Base-by-base conservation (phyloP, 768 basidiomycete genomes). In the Hericium erinaceus region DNA sequence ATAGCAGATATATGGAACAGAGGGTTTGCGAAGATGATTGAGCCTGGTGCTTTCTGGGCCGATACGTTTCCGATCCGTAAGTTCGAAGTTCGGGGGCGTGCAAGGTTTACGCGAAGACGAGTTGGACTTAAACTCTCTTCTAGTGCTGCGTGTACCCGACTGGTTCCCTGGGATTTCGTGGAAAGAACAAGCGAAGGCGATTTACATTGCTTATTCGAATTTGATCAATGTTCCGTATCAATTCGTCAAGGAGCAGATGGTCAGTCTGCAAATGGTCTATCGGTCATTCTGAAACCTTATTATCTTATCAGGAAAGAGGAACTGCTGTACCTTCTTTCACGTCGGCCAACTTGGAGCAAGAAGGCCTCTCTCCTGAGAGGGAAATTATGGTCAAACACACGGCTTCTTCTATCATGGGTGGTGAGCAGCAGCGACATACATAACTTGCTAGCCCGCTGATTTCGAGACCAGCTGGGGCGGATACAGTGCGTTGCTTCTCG, bases 1-100 rank as follows among this genome's bases (percentile, higher is more conserved):
- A 40, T 63, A 16, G 67, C 65, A 24, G 64, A 68, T n/a, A 53
- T 55, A 15, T 64, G 60, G 12, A 62, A 61, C 15, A 59, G 58
- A 15, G 58, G 58, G 13, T 55, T 66, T 3, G 53, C 53, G 18
- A 28, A 52, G 24, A 50, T 62, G 7, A 48, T 59, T 4, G 49
- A 49, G 1, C 61, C 61, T 4, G 60, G 61, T 39, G 52, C 55
- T 28, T 57, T 61, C 53, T 33, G 56, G 1, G 65, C 66, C 15
- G 67, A 68, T 57, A 38, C 60, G 13, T 15, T 68, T 12, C 67
- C 67, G 0, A 12, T 59, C 38, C 58, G 41, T 46, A 46, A 16
- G 41, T 46, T 33, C 28, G 8, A 33, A 33, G 8, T 33, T 8
- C 28, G 28, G 8, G 4, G 28, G 8, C 8, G 8, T 33, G 5